phyloP scores from a whole-genome alignment of 1,284 basidiomycete species.

The Tilletia indica region DNA sequence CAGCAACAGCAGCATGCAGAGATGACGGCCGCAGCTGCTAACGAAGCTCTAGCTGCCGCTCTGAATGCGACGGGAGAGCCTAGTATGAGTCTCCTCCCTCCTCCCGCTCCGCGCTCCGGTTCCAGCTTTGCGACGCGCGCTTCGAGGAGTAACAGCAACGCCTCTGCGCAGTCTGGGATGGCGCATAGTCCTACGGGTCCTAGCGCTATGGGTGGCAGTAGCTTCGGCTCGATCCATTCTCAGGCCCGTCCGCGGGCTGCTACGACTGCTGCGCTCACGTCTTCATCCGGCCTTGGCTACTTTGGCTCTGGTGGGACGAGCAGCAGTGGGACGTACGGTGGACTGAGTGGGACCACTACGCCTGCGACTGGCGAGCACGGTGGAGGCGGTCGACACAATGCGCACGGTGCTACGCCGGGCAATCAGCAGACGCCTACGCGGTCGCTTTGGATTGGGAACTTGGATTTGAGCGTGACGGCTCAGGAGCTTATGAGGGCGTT shows the following conservation, averaged over 20 bases:
- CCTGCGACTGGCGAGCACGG: no score
- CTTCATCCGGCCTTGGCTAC: background rate
- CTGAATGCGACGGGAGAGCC: background rate
- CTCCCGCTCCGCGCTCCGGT: background rate
- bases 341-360: background rate
- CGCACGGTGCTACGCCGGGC: background rate
- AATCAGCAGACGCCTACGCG: slow-evolving; percentile 78
- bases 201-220: background rate
- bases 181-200: background rate
- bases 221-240: background rate
- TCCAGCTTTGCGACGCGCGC: background rate
- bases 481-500: slow-evolving; percentile 93
- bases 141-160: slow-evolving; percentile 15
- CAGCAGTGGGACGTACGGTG: background rate
- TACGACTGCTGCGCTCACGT: slow-evolving; percentile 5
- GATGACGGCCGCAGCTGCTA: no score
- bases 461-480: slow-evolving; percentile 86
- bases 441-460: slow-evolving; percentile 94
- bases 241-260: background rate
- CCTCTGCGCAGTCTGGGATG: background rate
- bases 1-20: no score
- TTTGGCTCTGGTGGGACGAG: background rate
- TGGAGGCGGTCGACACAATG: background rate
- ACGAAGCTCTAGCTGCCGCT: background rate
- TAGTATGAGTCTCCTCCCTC: background rate